Evolutionary conservation across 1,284 basidiomycete species (phyloP).

Genomic region (Neolentinus lepideus): DNA sequence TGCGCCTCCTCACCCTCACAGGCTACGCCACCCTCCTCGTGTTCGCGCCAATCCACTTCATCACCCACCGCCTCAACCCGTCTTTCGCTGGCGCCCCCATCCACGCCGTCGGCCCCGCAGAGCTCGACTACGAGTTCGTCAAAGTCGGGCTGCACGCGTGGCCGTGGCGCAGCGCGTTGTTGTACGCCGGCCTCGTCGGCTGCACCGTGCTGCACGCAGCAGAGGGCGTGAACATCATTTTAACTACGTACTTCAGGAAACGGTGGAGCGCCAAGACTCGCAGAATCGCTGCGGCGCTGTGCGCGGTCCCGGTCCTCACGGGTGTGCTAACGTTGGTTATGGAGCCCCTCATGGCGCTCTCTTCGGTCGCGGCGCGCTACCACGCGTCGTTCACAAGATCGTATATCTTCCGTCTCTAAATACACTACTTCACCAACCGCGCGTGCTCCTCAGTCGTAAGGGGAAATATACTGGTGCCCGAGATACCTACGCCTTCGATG

Average conservation of each 20-base stretch:
- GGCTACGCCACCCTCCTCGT: constrained; percentile 46
- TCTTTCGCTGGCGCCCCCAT: constrained; percentile 37
- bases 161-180: constrained; percentile 50
- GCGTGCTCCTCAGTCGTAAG: too few species aligned
- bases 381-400: neutral
- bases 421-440: neutral
- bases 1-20: constrained; percentile 40
- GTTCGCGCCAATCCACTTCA: constrained; percentile 56
- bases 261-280: constrained; percentile 20
- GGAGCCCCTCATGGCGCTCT: constrained; percentile 51
- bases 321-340: constrained; percentile 45
- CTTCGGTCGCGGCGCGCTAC: neutral
- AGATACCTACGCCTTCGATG: constrained; percentile 15
- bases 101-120: constrained; percentile 52
- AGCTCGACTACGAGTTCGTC: constrained; percentile 72
- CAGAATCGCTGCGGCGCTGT: constrained; percentile 24
- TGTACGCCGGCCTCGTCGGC: constrained; percentile 52
- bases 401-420: neutral
- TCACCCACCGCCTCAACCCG: constrained; percentile 53
- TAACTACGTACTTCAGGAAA: constrained; percentile 33
- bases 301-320: constrained; percentile 40
- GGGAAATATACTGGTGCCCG: too few species aligned
- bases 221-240: constrained; percentile 51
- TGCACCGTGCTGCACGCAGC: constrained; percentile 46
- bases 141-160: constrained; percentile 54